Conservation (phyloP, 1,284 basidiomycete genomes). For the Sporisorium exsertum region DNA sequence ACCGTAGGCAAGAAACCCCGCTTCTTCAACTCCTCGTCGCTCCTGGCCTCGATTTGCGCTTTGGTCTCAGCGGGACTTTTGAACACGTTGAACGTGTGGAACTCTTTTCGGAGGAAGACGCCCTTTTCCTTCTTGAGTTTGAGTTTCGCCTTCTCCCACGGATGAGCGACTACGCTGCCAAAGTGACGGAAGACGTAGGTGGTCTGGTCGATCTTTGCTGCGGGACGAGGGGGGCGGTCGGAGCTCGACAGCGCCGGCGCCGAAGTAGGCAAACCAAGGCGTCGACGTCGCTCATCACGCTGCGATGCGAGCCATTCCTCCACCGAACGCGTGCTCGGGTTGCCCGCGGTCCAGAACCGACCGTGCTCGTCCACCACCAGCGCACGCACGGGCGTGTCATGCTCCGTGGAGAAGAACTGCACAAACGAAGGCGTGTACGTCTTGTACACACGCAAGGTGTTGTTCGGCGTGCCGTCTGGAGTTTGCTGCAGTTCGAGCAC, state of each 20-base stretch:
- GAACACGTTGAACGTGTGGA: conserved; percentile 46
- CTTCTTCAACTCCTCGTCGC: conserved; percentile 20
- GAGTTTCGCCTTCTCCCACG: conserved; percentile 49
- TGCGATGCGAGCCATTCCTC: conserved; percentile 39
- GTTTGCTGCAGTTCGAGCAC: conserved; percentile 5
- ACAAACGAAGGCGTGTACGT: conserved; percentile 56
- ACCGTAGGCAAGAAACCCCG: conserved; percentile 53
- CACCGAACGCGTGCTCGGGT: conserved; percentile 29
- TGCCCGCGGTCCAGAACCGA: conserved; percentile 49
- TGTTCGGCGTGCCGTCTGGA: conserved; percentile 15
- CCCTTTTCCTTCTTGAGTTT: conserved; percentile 35
- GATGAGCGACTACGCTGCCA: conserved; percentile 41
- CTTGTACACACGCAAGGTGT: conserved; percentile 25
- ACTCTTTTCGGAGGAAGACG: conserved; percentile 45
- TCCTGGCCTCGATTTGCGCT: conserved; percentile 34
- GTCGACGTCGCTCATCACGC: conserved; percentile 29
- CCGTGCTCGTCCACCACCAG: conserved; percentile 47
- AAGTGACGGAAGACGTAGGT: conserved; percentile 47
- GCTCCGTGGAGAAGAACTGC: conserved; percentile 36
- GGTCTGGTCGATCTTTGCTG: conserved; percentile 47
- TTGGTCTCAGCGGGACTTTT: conserved; percentile 33
- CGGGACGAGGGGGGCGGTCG: conserved; percentile 30
- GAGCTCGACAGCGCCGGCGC: conserved; percentile 16
- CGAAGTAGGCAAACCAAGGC: conserved; percentile 15
- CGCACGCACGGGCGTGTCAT: conserved; percentile 31